Evolutionary conservation across 2,329 filamentous ascomycete genomes (phyloP), one percentile per base, ranked within the genome.

Genomic region (Sclerotiophoma versabilis): DNA sequence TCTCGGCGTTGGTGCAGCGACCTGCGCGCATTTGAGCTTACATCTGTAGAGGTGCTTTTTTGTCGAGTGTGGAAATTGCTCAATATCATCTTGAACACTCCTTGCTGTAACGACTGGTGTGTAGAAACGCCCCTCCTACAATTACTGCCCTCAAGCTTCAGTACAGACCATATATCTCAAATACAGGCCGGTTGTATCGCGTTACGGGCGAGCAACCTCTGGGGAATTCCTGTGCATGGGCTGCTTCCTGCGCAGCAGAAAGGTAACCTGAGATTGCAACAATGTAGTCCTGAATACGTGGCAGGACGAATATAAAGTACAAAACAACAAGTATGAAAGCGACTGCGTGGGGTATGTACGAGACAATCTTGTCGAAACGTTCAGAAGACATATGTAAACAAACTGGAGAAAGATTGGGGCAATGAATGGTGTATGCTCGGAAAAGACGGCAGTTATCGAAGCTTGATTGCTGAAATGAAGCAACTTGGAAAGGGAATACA

Each of bases 131-230:
- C 23, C 34, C 22, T 37, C 29, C 20, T 12, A 15, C 4, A 11
- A 26, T 20, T 33, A 20, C 26, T 12, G 5, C 14, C 4, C 4
- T 48, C 39, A 34, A 29, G 9, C 27, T 42, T 55, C 37, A 56
- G 36, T 82, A 76, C 64, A 81, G 73, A n/a, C 77, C 83, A 46
- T 56, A 56, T 12, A 56, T 42, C 52, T 56, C 52, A 26, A 56
- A 56, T 1, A 47, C 52, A 2, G 52, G 52, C 9, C 52, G 47
- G 15, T 56, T 56, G 32, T 56, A 56, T 50, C 52, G 39, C 9
- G 47, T 50, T 15, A 37, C 26, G 15, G 52, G 47, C 4, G 46
- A 33, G 33, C 47, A 56, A 10, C 52, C 52, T 47, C 42, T 50
- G 5, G 52, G 52, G 15, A 56, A 56, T 17, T 56, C 52, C 17